Base-by-base conservation (phyloP, 2,329 filamentous ascomycete species). In the Simplicillium sp. region DNA sequence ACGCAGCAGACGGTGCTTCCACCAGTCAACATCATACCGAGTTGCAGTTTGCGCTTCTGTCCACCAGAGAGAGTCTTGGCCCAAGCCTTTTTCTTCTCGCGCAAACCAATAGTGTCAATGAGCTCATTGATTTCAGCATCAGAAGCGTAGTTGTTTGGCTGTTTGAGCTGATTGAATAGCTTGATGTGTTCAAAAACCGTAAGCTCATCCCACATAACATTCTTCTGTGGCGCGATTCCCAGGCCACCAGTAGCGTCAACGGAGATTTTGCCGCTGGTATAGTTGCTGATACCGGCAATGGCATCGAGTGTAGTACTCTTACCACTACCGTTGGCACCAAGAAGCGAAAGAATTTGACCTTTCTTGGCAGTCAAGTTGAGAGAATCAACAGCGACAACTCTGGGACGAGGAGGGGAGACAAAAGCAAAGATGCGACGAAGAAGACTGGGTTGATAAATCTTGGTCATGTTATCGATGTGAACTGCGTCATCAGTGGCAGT, bases 1-100 rank as follows among this genome's bases (percentile, higher is more conserved):
- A 87, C 73, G 50, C 82, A 80, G 55, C 84, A 87, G 3, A 88
- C 71, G 14, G 72, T 73, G 36, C 79, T 84, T 7, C 81, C 83
- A 38, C 84, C 84, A 2, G 81, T 84, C 45, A 88, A 77, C 82
- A 87, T 87, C 69, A 87, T 83, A 1, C 82, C 82, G 4, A 88
- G 66, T 55, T 88, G 84, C 7, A 87, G 66, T 54, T 87, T 87
- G 36, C 84, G 67, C 60, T 87, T 87, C 59, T 87, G 84, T 1
- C 84, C 84, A 11, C 84, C 84, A 35, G 81, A 86, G 2, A 88
- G 62, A 3, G 80, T 84, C 49, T 73, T 73, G 0, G 81, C 70
- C 42, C 66, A 65, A 2, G 80, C 75, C 11, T 72, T 68, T 7
- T 71, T 63, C 60, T 88, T 88, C 36, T 73, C 66, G 7, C 67